Evolutionary conservation across 352 stramenopile genomes (phyloP).

Genomic region (Phytophthora boehmeriae): DNA sequence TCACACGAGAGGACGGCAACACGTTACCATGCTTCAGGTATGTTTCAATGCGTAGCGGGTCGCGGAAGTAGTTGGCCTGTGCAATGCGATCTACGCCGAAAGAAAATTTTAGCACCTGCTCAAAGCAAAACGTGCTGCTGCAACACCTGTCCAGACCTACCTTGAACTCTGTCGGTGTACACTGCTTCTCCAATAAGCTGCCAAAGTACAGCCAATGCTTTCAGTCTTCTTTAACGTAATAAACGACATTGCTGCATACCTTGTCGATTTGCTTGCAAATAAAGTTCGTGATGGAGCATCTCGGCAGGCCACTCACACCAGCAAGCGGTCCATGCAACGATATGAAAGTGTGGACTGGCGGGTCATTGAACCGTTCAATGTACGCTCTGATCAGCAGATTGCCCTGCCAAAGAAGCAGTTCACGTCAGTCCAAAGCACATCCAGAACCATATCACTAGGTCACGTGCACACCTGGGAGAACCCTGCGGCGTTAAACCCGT

Average conservation of each 20-base stretch:
- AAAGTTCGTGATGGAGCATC: slow-evolving; percentile 85
- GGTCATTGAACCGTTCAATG: slow-evolving; percentile 93
- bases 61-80: slow-evolving; percentile 94
- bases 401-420: slow-evolving; percentile 45
- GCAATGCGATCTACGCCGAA: slow-evolving; percentile 68
- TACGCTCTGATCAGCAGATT: slow-evolving; percentile 95
- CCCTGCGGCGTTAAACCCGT: slow-evolving; percentile 94
- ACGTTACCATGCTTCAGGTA: slow-evolving; percentile 70
- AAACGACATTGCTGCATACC: slow-evolving; percentile 28
- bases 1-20: not conserved
- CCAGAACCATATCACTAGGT: not conserved
- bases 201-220: slow-evolving; percentile 3
- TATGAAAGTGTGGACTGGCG: slow-evolving; percentile 90
- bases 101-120: slow-evolving; percentile 8
- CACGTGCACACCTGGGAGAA: slow-evolving; percentile 85
- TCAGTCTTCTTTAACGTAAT: no score
- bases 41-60: slow-evolving; percentile 76
- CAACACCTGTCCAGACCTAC: slow-evolving; percentile 21
- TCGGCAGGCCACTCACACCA: slow-evolving; percentile 88
- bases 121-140: not conserved
- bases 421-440: not conserved
- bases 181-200: slow-evolving; percentile 87
- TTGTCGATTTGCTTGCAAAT: slow-evolving; percentile 87
- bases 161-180: slow-evolving; percentile 88
- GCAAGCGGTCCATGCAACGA: slow-evolving; percentile 93